These are phyloP conservation scores for Clathrospora elynae DNA, from an alignment of 2,329 filamentous ascomycete species.

Conservation along the genomic window DNA sequence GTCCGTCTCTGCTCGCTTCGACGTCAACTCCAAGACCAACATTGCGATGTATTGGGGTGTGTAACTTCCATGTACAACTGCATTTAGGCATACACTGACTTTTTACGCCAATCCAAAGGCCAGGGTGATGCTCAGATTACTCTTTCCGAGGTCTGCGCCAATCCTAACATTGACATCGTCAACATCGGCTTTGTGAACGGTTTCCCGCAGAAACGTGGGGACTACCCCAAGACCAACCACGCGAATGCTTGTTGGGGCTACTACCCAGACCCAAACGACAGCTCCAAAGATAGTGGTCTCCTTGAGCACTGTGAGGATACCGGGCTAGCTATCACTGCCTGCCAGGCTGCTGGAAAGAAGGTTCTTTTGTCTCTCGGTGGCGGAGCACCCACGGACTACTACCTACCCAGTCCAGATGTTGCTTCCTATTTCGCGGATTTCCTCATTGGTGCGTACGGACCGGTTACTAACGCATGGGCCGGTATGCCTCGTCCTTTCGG, in stretches of 20 bases:
- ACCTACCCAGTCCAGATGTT: slow-evolving; percentile 48
- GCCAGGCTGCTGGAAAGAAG: slow-evolving; percentile 44
- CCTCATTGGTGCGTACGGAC: slow-evolving; percentile 58
- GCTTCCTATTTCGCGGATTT: slow-evolving; percentile 57
- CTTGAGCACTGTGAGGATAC: slow-evolving; percentile 53
- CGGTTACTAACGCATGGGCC: slow-evolving; percentile 40
- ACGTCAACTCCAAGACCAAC: slow-evolving; percentile 53
- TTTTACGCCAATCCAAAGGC: too few species aligned
- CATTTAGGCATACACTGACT: too few species aligned
- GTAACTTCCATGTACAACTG: too few species aligned
- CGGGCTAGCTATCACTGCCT: slow-evolving; percentile 36
- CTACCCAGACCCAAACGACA: slow-evolving; percentile 48
- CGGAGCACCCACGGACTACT: slow-evolving; percentile 47
- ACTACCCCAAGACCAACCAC: slow-evolving; percentile 61
- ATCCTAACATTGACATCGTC: slow-evolving; percentile 60
- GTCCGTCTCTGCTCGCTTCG: slow-evolving; percentile 49
- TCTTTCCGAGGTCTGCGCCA: slow-evolving; percentile 58
- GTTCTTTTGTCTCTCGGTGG: slow-evolving; percentile 57
- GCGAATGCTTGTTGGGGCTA: slow-evolving; percentile 56
- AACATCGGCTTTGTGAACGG: slow-evolving; percentile 61
- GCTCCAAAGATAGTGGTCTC: slow-evolving; percentile 47
- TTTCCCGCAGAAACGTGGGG: slow-evolving; percentile 56
- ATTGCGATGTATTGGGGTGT: slow-evolving; percentile 62
- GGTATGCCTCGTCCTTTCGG: slow-evolving; percentile 54
- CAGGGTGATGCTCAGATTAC: slow-evolving; percentile 58